phyloP scores from a whole-genome alignment of 352 stramenopile genomes.

The Hyphochytrium catenoides region DNA sequence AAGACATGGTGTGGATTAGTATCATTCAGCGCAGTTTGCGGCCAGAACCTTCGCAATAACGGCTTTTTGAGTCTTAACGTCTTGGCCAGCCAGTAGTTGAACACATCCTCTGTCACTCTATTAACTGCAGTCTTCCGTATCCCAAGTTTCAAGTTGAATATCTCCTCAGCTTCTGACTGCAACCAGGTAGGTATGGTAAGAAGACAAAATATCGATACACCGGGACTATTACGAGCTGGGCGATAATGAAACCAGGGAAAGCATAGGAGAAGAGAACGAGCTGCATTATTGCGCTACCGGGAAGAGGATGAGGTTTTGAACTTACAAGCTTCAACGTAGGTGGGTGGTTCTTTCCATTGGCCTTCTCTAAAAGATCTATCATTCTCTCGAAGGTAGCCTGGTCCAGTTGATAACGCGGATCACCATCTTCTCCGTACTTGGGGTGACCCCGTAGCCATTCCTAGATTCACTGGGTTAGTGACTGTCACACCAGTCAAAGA shows the following conservation, averaged over 20 bases:
- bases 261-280: not conserved
- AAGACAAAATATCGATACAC: not conserved
- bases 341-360: conserved; percentile 41
- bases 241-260: conserved; percentile 7
- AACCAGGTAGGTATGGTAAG: not conserved
- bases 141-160: conserved; percentile 29
- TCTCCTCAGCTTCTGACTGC: conserved; percentile 27
- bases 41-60: conserved; percentile 83
- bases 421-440: conserved; percentile 46
- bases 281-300: not conserved
- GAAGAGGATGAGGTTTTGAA: not conserved
- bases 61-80: conserved; percentile 69
- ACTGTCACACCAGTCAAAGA: no score
- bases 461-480: no score
- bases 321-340: conserved; percentile 34
- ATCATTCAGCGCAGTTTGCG: conserved; percentile 81
- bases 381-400: conserved; percentile 37
- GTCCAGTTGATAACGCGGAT: conserved; percentile 45
- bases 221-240: conserved; percentile 8
- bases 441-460: conserved; percentile 53
- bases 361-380: conserved; percentile 62
- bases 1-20: conserved; percentile 97
- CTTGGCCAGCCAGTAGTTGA: conserved; percentile 89
- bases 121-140: conserved; percentile 43
- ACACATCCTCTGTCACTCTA: conserved; percentile 46